Conservation (phyloP, 1,139 yeast species). For the Scheffersomyces titani region DNA sequence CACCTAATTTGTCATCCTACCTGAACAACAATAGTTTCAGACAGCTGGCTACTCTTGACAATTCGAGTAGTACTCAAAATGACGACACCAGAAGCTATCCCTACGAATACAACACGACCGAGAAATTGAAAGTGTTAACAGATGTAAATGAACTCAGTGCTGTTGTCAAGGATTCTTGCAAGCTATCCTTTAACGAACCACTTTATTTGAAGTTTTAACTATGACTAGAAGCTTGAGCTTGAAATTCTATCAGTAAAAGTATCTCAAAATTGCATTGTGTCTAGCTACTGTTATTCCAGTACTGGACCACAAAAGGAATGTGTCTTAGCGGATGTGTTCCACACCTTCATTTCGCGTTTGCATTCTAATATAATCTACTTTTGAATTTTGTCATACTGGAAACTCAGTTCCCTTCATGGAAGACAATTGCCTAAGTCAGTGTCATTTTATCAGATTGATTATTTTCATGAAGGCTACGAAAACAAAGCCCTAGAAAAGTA, state of each 20-base stretch:
- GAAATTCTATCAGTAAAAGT: background rate
- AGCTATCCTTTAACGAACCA: constrained; percentile 24
- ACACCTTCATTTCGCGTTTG: background rate
- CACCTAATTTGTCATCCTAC: background rate
- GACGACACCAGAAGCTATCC: constrained; percentile 11
- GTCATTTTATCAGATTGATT: background rate
- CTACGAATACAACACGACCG: constrained; percentile 12
- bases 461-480: too few relatives aligned
- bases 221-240: background rate
- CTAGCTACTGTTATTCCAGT: background rate
- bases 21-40: constrained; percentile 8
- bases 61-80: background rate
- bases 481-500: too few relatives aligned
- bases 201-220: constrained; percentile 30
- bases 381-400: background rate
- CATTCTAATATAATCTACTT: background rate
- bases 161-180: constrained; percentile 22
- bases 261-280: background rate
- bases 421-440: background rate
- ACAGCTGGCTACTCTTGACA: constrained; percentile 9
- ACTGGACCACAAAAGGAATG: background rate
- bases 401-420: background rate
- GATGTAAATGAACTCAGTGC: constrained; percentile 21
- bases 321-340: background rate
- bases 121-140: constrained; percentile 22